Conservation (phyloP, 495 filamentous ascomycete species). For the Xylaria curta region DNA sequence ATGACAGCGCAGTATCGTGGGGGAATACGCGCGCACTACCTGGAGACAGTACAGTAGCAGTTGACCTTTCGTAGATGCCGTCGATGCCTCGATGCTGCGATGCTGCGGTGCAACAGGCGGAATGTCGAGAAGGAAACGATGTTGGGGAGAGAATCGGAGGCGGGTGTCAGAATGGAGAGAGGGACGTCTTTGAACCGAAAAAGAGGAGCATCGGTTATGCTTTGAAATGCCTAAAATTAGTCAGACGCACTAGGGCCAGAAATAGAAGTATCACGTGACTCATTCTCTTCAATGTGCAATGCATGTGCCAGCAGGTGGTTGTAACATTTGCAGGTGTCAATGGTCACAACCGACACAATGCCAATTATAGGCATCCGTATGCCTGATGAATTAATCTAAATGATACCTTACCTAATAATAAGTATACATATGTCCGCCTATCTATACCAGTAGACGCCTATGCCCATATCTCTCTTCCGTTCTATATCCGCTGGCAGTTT, state of each 20-base stretch:
- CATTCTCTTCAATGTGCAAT: background rate
- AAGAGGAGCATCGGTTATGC: constrained; percentile 16
- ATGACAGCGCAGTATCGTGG: background rate
- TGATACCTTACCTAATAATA: background rate
- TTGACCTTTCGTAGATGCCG: background rate
- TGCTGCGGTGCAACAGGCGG: background rate
- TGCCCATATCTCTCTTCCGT: background rate
- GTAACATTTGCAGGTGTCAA: background rate
- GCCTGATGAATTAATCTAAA: background rate
- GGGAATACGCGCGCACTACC: background rate
- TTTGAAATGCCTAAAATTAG: constrained; percentile 28
- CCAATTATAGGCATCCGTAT: background rate
- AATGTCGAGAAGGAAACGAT: background rate
- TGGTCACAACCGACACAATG: background rate
- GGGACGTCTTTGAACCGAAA: constrained; percentile 5
- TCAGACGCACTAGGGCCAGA: constrained; percentile 20
- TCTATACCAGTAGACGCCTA: background rate
- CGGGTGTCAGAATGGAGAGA: constrained; percentile 8
- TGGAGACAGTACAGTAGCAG: background rate
- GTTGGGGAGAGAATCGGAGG: constrained; percentile 15
- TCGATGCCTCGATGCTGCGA: background rate
- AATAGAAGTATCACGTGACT: constrained; percentile 19
- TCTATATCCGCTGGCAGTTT: background rate
- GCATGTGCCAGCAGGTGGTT: background rate
- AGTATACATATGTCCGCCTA: background rate